Evolutionary conservation across 2,329 filamentous ascomycete species (phyloP).

Genomic region (Stromatinia cepivora): DNA sequence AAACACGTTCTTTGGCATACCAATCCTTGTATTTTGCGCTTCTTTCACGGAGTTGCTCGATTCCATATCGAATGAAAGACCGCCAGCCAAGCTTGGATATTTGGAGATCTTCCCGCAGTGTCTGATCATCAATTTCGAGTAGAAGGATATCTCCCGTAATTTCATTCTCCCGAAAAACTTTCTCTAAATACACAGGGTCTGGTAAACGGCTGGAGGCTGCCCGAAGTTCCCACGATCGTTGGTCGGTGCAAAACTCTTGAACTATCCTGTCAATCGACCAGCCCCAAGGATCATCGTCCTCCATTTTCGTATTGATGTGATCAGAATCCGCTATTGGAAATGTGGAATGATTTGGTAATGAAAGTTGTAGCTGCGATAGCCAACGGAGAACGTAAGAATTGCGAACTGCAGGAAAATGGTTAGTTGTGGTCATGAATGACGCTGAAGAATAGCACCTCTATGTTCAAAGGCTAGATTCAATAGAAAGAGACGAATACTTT

Average conservation of each 20-base stretch:
- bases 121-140: slow-evolving; percentile 30
- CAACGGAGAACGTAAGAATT: slow-evolving; percentile 3
- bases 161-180: slow-evolving; percentile 58
- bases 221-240: slow-evolving; percentile 50
- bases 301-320: slow-evolving; percentile 24
- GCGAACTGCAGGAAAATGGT: slow-evolving; percentile 7
- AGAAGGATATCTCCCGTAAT: slow-evolving; percentile 45
- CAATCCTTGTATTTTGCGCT: slow-evolving; percentile 51
- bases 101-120: slow-evolving; percentile 34
- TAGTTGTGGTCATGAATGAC: slow-evolving; percentile 14
- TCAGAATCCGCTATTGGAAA: background rate
- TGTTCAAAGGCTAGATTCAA: background rate
- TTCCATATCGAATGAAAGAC: slow-evolving; percentile 52
- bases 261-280: slow-evolving; percentile 72
- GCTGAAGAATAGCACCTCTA: background rate
- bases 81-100: slow-evolving; percentile 33
- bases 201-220: slow-evolving; percentile 44
- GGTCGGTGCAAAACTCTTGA: slow-evolving; percentile 59
- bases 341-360: background rate
- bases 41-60: slow-evolving; percentile 54
- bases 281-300: slow-evolving; percentile 64
- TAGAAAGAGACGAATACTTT: background rate
- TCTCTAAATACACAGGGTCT: slow-evolving; percentile 54
- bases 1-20: background rate
- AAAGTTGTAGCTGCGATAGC: slow-evolving; percentile 11